phyloP scores from a whole-genome alignment of 768 basidiomycete genomes.

The Suillus subalutaceus region DNA sequence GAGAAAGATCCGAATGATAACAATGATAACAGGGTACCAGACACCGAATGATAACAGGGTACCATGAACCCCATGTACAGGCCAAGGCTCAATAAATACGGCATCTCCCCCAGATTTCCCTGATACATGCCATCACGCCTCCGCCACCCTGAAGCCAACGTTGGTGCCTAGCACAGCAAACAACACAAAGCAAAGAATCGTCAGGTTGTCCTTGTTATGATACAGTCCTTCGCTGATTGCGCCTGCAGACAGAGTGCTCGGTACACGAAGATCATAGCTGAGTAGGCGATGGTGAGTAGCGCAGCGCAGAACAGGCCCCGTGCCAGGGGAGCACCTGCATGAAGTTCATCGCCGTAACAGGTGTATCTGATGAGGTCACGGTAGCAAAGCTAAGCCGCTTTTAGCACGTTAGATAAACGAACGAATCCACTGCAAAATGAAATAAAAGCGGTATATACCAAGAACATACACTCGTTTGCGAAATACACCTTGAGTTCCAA shows the following conservation, averaged over 20 bases:
- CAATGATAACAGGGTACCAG: too few relatives aligned
- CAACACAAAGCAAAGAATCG: constrained; percentile 68
- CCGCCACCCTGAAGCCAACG: constrained; percentile 65
- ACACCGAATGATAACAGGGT: too few relatives aligned
- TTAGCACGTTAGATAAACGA: constrained; percentile 36
- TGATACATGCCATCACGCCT: constrained; percentile 40
- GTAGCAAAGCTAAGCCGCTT: constrained; percentile 85
- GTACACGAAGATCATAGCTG: constrained; percentile 77
- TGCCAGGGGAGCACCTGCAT: not conserved
- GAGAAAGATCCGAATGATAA: too few relatives aligned
- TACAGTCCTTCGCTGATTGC: constrained; percentile 59
- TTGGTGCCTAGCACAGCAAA: constrained; percentile 74
- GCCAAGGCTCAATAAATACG: not conserved
- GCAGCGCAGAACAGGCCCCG: constrained; percentile 37
- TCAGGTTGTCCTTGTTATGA: constrained; percentile 75
- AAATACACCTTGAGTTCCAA: constrained; percentile 94
- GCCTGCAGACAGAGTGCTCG: constrained; percentile 68
- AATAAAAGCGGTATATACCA: constrained; percentile 57
- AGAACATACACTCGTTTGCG: constrained; percentile 90
- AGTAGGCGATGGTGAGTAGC: constrained; percentile 83
- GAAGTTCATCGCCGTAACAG: not conserved
- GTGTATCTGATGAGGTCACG: not conserved
- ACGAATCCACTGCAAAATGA: constrained; percentile 7
- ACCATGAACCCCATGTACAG: too few relatives aligned
- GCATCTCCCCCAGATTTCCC: not conserved